Evolutionary conservation across 371 early-diverging fungal species (phyloP).

Genomic region (Chytridium lagenaria): DNA sequence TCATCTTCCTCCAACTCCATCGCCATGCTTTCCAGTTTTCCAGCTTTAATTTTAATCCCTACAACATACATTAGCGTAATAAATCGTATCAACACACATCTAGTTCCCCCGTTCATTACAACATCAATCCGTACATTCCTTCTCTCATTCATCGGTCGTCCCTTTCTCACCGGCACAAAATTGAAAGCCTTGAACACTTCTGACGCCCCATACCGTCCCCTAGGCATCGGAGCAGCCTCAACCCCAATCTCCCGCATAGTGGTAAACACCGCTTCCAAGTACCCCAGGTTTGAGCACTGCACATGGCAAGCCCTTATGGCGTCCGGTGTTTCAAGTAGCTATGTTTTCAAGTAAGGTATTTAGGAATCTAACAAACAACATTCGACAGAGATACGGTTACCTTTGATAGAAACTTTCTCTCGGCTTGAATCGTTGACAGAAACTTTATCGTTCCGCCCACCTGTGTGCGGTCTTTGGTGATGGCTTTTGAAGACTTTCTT

Average conservation of each 20-base stretch:
- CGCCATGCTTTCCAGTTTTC: neutral
- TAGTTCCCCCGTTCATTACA: conserved; percentile 7
- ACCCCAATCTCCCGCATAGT: neutral
- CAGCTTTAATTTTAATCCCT: conserved; percentile 13
- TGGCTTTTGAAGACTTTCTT: no score
- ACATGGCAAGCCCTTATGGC: conserved; percentile 11
- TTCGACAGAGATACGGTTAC: neutral
- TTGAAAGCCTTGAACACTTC: neutral
- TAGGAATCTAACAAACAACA: neutral
- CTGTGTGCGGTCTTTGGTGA: no score
- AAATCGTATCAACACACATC: neutral
- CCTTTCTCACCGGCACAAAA: neutral
- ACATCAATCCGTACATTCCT: neutral
- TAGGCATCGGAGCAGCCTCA: neutral
- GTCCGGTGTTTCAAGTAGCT: conserved; percentile 6
- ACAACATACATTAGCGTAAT: neutral
- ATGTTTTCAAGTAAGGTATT: neutral
- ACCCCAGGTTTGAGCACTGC: conserved; percentile 6
- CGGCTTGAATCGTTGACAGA: conserved; percentile 9
- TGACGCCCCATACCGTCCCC: neutral
- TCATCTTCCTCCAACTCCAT: conserved; percentile 15
- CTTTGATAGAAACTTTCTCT: conserved; percentile 9
- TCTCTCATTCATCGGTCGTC: neutral
- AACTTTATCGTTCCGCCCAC: conserved; percentile 3
- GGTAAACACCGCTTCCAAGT: conserved; percentile 4